Evolutionary conservation across 768 basidiomycete genomes (phyloP).

Genomic region (Phylloporus sp.): DNA sequence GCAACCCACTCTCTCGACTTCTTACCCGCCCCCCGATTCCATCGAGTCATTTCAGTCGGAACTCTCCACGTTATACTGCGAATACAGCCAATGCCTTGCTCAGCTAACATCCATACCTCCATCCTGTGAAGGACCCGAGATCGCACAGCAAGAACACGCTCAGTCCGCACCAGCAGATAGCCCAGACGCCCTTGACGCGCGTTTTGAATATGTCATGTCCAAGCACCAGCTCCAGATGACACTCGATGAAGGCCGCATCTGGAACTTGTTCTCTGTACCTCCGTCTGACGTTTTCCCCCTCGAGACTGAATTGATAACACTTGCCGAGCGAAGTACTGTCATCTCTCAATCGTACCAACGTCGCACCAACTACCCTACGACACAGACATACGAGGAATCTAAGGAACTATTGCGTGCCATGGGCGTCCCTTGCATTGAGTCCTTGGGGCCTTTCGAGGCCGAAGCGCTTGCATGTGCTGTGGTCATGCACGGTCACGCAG

Average conservation of each 20-base stretch:
- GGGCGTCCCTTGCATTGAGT: constrained; percentile 77
- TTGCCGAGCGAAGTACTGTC: constrained; percentile 49
- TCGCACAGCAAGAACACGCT: constrained; percentile 5
- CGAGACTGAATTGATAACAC: constrained; percentile 27
- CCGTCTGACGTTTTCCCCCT: constrained; percentile 9
- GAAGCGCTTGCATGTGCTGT: constrained; percentile 83
- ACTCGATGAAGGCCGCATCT: constrained; percentile 57
- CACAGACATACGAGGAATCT: constrained; percentile 65
- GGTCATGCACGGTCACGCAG: constrained; percentile 69
- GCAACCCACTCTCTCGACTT: constrained; percentile 4
- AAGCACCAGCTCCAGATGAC: constrained; percentile 59
- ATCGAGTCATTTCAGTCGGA: constrained; percentile 33
- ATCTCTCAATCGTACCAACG: constrained; percentile 66
- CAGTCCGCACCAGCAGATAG: constrained; percentile 1
- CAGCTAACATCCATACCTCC: constrained; percentile 43
- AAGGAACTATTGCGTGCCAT: constrained; percentile 68
- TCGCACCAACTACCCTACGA: constrained; percentile 57
- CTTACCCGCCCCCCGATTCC: constrained; percentile 7
- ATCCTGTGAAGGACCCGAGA: constrained; percentile 13
- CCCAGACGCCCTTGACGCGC: constrained; percentile 33
- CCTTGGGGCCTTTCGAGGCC: constrained; percentile 70
- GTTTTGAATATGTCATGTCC: constrained; percentile 49
- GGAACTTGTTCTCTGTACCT: constrained; percentile 41
- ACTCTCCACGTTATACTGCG: constrained; percentile 46
- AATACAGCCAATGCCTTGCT: constrained; percentile 45